Conservation (phyloP, 441 rosid genomes). For the Arabidopsis lyrata region DNA sequence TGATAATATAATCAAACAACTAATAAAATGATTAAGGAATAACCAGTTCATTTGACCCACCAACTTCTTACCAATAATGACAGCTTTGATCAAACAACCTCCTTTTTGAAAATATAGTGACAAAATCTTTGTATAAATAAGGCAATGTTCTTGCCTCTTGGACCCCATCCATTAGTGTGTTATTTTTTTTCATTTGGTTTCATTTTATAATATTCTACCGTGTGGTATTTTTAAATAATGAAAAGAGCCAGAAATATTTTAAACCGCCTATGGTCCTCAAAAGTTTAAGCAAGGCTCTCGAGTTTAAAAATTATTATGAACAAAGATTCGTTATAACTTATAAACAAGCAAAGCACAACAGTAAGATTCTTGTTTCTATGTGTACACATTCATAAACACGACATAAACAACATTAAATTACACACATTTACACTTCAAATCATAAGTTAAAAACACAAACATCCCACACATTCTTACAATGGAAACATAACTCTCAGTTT, state of each 20-base stretch:
- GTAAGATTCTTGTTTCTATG: conserved; percentile 27
- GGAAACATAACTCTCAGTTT: conserved; percentile 12
- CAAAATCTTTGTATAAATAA: not conserved
- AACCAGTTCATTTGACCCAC: conserved; percentile 33
- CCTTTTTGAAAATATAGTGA: conserved; percentile 2
- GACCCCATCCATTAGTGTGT: not conserved
- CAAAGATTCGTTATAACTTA: conserved; percentile 20
- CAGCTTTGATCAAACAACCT: conserved; percentile 27
- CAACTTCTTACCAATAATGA: conserved; percentile 42
- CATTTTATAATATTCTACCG: not conserved
- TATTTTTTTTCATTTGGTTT: not conserved
- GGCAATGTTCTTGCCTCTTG: conserved; percentile 1
- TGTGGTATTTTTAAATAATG: not conserved
- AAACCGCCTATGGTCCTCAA: not conserved
- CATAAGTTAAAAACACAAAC: conserved; percentile 41
- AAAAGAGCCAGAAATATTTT: not conserved
- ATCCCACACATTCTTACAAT: conserved; percentile 35
- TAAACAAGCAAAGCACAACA: conserved; percentile 18
- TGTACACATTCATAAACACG: conserved; percentile 38
- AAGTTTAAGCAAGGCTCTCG: not conserved
- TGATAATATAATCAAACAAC: conserved; percentile 29
- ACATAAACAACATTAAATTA: conserved; percentile 33
- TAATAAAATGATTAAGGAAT: conserved; percentile 32
- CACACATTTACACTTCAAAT: conserved; percentile 45
- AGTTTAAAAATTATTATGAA: not conserved